A percentile compares a stretch with the other conserved stretches of the same genome.
These are phyloP conservation scores for Cyphellophora europaea DNA, from an alignment of 2,329 filamentous ascomycete genomes.

Conservation along the genomic window DNA sequence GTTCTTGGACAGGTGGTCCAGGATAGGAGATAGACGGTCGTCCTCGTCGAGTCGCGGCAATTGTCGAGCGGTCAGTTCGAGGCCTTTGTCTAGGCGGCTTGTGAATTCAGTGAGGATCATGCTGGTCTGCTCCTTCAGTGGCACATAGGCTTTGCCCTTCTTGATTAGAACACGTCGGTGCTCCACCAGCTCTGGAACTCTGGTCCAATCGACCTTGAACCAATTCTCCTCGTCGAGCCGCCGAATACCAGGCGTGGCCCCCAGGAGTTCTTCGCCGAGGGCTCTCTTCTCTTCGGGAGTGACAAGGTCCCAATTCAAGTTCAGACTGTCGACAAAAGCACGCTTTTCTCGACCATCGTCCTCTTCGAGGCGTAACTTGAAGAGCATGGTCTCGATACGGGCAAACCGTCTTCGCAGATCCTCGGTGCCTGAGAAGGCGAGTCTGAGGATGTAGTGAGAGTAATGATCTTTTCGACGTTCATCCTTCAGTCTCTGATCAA, in stretches of 20 bases:
- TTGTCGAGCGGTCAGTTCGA: conserved; percentile 87
- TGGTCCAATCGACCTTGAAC: conserved; percentile 96
- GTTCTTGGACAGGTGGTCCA: conserved; percentile 82
- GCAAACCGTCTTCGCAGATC: conserved; percentile 80
- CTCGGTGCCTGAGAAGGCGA: conserved; percentile 86
- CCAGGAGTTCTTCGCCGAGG: conserved; percentile 52
- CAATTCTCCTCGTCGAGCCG: conserved; percentile 68
- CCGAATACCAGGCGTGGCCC: conserved; percentile 41
- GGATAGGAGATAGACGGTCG: conserved; percentile 70
- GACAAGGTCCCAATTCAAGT: conserved; percentile 77
- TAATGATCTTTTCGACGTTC: conserved; percentile 95
- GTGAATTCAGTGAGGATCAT: conserved; percentile 87
- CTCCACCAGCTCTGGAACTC: conserved; percentile 84
- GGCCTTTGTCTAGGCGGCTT: conserved; percentile 63
- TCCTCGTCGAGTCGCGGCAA: conserved; percentile 92
- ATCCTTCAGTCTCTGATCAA: conserved; percentile 45
- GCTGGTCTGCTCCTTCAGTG: conserved; percentile 73
- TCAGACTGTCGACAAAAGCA: conserved; percentile 66
- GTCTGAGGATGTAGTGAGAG: conserved; percentile 88
- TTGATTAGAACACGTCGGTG: conserved; percentile 65
- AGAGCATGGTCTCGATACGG: conserved; percentile 80
- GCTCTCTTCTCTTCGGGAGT: conserved; percentile 68
- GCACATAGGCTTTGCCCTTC: conserved; percentile 83
- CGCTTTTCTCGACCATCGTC: conserved; percentile 66
- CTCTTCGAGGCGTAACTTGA: conserved; percentile 69